Evolutionary conservation across 495 filamentous ascomycete genomes (phyloP).

Genomic region (Aspergillus cristatus): DNA sequence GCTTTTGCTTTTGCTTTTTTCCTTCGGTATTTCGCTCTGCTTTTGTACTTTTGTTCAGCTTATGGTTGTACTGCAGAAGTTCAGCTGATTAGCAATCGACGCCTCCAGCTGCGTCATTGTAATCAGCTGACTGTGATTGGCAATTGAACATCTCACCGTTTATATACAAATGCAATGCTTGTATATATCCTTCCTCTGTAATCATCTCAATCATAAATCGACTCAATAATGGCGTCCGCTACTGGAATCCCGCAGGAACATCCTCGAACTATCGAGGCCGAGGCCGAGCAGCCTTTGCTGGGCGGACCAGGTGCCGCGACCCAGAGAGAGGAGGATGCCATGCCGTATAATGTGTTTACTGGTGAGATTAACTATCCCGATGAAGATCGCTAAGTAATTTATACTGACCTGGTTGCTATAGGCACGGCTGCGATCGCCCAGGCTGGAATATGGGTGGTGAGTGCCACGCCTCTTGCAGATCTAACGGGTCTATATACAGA

Average conservation of each 20-base stretch:
- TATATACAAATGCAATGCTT: background rate
- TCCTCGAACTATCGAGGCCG: constrained; percentile 16
- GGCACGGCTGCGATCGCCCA: constrained; percentile 64
- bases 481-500: no score
- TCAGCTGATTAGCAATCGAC: no score
- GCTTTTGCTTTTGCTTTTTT: background rate
- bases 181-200: background rate
- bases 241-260: constrained; percentile 40
- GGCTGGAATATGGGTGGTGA: constrained; percentile 56
- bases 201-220: background rate
- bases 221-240: constrained; percentile 42
- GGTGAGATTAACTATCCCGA: no score
- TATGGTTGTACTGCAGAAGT: no score
- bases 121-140: background rate
- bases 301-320: constrained; percentile 63
- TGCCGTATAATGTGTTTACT: constrained; percentile 64
- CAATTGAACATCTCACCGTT: background rate
- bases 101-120: background rate
- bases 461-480: constrained; percentile 9
- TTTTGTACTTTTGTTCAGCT: no score
- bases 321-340: constrained; percentile 51
- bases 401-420: constrained; percentile 17
- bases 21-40: background rate
- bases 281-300: constrained; percentile 70
- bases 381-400: no score